Base-by-base conservation (phyloP, 139 green algal species). In the Coelastrella sp. region DNA sequence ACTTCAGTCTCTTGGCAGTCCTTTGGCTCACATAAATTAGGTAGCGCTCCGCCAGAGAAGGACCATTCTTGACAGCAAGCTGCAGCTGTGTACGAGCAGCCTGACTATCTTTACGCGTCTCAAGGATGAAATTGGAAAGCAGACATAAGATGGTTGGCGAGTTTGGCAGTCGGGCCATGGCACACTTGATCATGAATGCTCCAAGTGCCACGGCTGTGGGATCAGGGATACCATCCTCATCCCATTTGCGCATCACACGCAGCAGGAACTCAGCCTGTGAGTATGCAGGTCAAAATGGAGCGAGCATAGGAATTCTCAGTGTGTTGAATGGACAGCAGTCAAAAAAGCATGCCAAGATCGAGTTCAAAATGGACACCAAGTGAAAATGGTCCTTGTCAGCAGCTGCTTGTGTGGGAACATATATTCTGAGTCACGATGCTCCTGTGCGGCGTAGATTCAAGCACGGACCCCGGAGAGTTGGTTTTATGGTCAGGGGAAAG, bases 21-120 rank as follows among this genome's bases (percentile, higher is more conserved):
- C 73, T 25, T 25, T 84, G 57, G 19, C 30, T 43, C 57, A 84
- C 25, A 25, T 59, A 85, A 13, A 85, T 79, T 30, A 51, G 25
- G 82, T 86, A 91, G 2, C 35, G 41, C 30, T 89, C 76, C 3
- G 89, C 34, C 21, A 88, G 8, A 3, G 35, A 68, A 2, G 88
- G 88, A 9, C 25, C 35, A 25, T 67, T 35, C 50, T 89, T 88
- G 8, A 66, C 19, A 0, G 85, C 88, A 21, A 89, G 57, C 68
- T 91, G 88, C 77, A 91, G 81, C 82, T 89, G 85, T 27, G 85
- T 91, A 32, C 88, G 68, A 0, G 48, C 57, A 0, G 63, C 69
- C 32, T 87, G 85, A 23, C 19, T 25, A 19, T 73, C 45, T 17
- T 77, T 76, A 2, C 34, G n/a, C 45, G 76, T 27, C 69, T 89